Evolutionary conservation across 139 green algal genomes (phyloP), one percentile per base, ranked within the genome.

Genomic region (Coelastrella sp.): DNA sequence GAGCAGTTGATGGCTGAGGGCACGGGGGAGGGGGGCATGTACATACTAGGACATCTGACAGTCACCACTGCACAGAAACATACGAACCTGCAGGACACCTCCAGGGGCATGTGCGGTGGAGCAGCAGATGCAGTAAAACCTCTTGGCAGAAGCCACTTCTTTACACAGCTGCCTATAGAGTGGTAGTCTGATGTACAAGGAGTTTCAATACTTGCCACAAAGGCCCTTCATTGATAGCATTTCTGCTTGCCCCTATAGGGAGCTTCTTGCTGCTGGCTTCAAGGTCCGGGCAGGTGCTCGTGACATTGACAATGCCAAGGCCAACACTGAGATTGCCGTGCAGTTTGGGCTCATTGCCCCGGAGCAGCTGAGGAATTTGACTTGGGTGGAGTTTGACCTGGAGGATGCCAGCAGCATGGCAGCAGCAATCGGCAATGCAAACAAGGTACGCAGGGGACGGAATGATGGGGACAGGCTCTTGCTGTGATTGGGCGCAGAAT

Each of bases 241-340:
- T 49, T 49, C 35, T 49, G 35, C 35, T 49, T 3, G 35, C 56
- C 63, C 4, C n/a, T n/a, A 11, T 81, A 95, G 92, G 82, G 94
- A 96, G 91, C 92, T 96, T 70, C 68, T 96, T 66, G 58, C 72
- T 8, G 61, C 90, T 6, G 96, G 96, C 75, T 95, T 95, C 91
- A 94, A 87, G 19, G 96, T 99, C 0, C 93, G 96, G 17, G 97
- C 97, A 1, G 97, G 95, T n/a, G 95, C 95, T 10, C 91, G 95
- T 35, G 93, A 95, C 66, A 63, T 92, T 12, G 92, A 97, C 27
- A 91, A 92, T 22, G 97, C 95, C 0, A 68, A 94, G 91, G 79
- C 92, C 27, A 90, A 90, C 19, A 59, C 96, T 12, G 78, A 94
- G 7, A 92, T 93, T 1, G 95, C 95, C 14, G 82, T 90, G 49